A percentile compares a stretch with the other conserved stretches of the same genome.
phyloP scores from a whole-genome alignment of 441 rosid genomes.

The Eutrema salsugineum region DNA sequence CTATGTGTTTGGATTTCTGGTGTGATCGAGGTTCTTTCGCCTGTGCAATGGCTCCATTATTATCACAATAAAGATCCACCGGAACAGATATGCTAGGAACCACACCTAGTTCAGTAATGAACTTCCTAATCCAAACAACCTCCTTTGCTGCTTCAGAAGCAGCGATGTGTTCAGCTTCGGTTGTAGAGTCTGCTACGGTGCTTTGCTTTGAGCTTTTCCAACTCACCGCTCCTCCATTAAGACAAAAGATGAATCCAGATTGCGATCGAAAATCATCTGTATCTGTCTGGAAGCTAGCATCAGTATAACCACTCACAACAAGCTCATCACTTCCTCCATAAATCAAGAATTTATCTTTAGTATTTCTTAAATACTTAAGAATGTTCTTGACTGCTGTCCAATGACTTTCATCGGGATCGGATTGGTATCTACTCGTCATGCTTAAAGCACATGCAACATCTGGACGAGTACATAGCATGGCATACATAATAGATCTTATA shows the following conservation, averaged over 20 bases:
- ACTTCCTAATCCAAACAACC: constrained; percentile 3
- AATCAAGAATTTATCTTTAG: neutral
- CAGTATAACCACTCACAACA: neutral
- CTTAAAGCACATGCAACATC: too few relatives aligned
- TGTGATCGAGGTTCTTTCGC: neutral
- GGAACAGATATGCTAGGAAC: neutral
- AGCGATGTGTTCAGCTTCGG: neutral
- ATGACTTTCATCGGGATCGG: neutral
- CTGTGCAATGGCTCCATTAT: neutral
- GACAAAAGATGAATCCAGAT: neutral
- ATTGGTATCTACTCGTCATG: too few relatives aligned
- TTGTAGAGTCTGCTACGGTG: neutral
- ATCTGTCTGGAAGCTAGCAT: neutral
- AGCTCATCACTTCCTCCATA: neutral
- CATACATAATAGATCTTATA: neutral
- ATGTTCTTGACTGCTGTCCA: constrained; percentile 1
- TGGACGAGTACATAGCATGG: too few relatives aligned
- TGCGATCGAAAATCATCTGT: neutral
- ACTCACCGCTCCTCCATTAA: constrained; percentile 9
- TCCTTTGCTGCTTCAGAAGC: neutral
- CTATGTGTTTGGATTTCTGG: neutral
- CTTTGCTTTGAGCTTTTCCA: neutral
- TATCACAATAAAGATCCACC: neutral
- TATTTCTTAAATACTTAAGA: constrained; percentile 10
- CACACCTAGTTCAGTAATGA: neutral